Conservation (phyloP, 2,329 filamentous ascomycete genomes). For the Chrysoporthe deuterocubensis region DNA sequence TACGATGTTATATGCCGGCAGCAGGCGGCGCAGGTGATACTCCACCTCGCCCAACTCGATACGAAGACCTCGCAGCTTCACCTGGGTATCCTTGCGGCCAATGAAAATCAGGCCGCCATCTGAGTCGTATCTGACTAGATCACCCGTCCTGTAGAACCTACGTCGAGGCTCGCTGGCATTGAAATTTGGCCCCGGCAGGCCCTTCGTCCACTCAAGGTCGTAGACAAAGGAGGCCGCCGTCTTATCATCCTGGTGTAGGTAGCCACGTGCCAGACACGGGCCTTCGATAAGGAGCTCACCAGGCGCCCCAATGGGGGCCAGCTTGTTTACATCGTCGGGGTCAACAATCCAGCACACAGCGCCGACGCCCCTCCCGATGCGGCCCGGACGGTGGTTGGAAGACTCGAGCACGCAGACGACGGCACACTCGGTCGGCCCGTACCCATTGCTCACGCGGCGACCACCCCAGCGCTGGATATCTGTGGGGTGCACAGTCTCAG, state of each 20-base stretch:
- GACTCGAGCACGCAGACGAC: background rate
- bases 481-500: too few species aligned
- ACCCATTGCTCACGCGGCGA: background rate
- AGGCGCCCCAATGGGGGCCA: constrained; percentile 4
- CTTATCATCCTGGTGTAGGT: background rate
- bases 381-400: too few species aligned
- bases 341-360: constrained; percentile 10
- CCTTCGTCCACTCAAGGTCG: background rate
- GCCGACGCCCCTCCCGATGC: constrained; percentile 7
- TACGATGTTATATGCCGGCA: constrained; percentile 14
- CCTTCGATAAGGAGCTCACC: constrained; percentile 19
- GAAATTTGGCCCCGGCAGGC: background rate
- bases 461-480: background rate
- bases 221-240: constrained; percentile 5
- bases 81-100: constrained; percentile 50
- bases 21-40: constrained; percentile 17
- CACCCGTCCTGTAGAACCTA: constrained; percentile 44
- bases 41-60: constrained; percentile 45
- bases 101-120: constrained; percentile 40
- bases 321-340: background rate
- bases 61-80: constrained; percentile 57
- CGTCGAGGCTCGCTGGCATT: background rate
- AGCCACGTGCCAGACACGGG: constrained; percentile 2
- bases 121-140: constrained; percentile 42
- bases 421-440: constrained; percentile 7